Evolutionary conservation across 768 basidiomycete genomes (phyloP).

Genomic region (Phlegmacium glaucopus): DNA sequence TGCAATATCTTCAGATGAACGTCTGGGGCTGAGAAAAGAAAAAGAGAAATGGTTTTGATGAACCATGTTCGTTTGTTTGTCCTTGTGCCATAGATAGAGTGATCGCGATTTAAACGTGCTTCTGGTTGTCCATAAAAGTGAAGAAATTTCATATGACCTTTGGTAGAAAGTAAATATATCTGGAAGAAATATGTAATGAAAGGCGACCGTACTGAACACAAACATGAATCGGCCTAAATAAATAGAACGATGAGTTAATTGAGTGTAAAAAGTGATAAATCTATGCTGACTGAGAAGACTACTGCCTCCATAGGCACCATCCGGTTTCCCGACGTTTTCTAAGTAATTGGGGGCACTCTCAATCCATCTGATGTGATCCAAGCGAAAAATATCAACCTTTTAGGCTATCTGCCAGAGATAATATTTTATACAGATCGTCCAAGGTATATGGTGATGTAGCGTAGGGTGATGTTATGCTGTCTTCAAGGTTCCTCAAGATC

Average conservation of each 20-base stretch:
- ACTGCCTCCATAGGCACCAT: too few relatives aligned
- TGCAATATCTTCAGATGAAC: constrained; percentile 43
- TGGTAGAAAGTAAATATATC: too few relatives aligned
- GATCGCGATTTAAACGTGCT: constrained; percentile 1
- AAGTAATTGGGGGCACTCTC: background rate
- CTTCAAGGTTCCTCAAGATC: constrained; percentile 17
- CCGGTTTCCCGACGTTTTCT: background rate
- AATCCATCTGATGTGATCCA: background rate
- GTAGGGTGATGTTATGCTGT: constrained; percentile 34
- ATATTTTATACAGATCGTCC: constrained; percentile 35
- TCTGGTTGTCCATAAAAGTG: constrained; percentile 2
- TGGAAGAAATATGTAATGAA: too few relatives aligned
- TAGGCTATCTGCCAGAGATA: constrained; percentile 31
- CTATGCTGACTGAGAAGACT: background rate
- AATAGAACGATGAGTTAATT: background rate
- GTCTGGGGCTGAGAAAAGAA: constrained; percentile 50
- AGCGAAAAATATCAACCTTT: constrained; percentile 24
- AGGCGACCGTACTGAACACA: background rate
- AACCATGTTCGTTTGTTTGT: background rate
- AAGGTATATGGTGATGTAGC: constrained; percentile 36
- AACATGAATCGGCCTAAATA: background rate
- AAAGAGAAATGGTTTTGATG: constrained; percentile 17
- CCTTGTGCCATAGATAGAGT: background rate
- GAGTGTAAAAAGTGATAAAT: background rate
- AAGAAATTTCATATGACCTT: background rate